phyloP scores from a whole-genome alignment of 345 rosid genomes.

The Aquilaria sinensis region DNA sequence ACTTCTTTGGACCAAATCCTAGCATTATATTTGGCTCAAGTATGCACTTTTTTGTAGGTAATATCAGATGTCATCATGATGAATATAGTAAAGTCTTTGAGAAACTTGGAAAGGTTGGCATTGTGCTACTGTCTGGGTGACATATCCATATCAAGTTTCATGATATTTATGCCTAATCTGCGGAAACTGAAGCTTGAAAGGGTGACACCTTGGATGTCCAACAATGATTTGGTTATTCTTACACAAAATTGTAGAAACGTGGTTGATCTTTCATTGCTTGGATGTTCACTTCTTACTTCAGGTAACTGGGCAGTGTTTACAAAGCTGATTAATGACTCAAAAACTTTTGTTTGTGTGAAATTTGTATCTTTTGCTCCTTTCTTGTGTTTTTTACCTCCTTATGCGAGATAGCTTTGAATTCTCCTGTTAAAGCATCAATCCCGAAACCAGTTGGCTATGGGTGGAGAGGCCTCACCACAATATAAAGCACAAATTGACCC shows the following conservation, averaged over 20 bases:
- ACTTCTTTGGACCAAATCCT: not conserved
- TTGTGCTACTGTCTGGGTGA: slow-evolving; percentile 75
- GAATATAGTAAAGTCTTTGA: slow-evolving; percentile 36
- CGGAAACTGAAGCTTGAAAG: slow-evolving; percentile 60
- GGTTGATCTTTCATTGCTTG: slow-evolving; percentile 56
- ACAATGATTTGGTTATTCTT: slow-evolving; percentile 50
- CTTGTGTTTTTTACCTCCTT: not conserved
- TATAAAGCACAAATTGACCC: too few species aligned
- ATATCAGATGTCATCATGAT: slow-evolving; percentile 49
- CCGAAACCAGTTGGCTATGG: too few species aligned
- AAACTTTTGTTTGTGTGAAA: not conserved
- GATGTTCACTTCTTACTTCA: slow-evolving; percentile 54
- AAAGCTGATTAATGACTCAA: not conserved
- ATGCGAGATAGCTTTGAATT: not conserved
- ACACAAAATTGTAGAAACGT: slow-evolving; percentile 44
- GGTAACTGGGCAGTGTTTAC: slow-evolving; percentile 31
- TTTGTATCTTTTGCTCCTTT: not conserved
- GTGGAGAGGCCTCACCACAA: too few species aligned
- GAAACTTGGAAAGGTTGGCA: slow-evolving; percentile 41
- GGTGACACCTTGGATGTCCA: slow-evolving; percentile 75
- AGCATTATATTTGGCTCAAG: not conserved
- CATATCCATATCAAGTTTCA: slow-evolving; percentile 54
- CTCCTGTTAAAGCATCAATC: not conserved
- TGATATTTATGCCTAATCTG: slow-evolving; percentile 33
- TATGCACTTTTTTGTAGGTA: slow-evolving; percentile 32